These are phyloP conservation scores for Pyrenochaeta sp. DNA, from an alignment of 2,329 filamentous ascomycete species.

Conservation along the genomic window DNA sequence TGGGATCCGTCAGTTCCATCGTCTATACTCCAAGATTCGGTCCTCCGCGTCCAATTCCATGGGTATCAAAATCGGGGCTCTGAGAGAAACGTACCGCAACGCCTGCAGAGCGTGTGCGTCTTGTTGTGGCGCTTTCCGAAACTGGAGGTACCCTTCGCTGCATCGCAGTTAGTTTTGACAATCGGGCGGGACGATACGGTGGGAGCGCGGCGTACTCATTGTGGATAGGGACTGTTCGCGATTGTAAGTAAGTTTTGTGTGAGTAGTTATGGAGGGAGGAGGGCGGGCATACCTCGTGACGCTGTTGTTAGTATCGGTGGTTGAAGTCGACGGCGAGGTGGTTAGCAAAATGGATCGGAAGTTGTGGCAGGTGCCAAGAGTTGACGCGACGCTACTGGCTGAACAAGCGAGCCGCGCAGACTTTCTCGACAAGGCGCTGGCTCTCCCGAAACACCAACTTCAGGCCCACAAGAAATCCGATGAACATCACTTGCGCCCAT, in stretches of 20 bases:
- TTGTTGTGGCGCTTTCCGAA: slow-evolving; percentile 92
- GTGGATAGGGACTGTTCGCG: slow-evolving; percentile 58
- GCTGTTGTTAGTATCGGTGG: slow-evolving; percentile 47
- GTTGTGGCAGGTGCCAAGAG: slow-evolving; percentile 15
- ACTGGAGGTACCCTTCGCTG: slow-evolving; percentile 75
- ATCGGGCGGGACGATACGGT: slow-evolving; percentile 31
- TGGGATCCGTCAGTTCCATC: slow-evolving; percentile 43
- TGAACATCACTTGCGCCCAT: too few relatives aligned
- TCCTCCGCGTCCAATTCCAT: slow-evolving; percentile 8
- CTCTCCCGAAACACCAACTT: too few relatives aligned
- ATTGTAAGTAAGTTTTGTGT: slow-evolving; percentile 28
- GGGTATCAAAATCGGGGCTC: slow-evolving; percentile 13
- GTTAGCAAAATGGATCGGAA: too few relatives aligned
- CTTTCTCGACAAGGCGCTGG: too few relatives aligned
- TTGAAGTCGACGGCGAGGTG: slow-evolving; percentile 32
- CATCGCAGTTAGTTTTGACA: slow-evolving; percentile 56
- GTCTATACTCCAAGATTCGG: slow-evolving; percentile 14
- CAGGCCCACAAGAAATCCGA: too few relatives aligned
- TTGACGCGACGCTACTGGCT: too few relatives aligned
- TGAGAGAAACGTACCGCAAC: slow-evolving; percentile 76
- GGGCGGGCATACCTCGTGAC: slow-evolving; percentile 43
- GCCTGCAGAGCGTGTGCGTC: slow-evolving; percentile 97
- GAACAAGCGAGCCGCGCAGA: too few relatives aligned
- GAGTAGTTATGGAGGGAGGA: slow-evolving; percentile 2
- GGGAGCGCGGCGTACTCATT: slow-evolving; percentile 61